Conservation (phyloP, 1,139 yeast genomes). For the Suhomyces bribrorum region DNA sequence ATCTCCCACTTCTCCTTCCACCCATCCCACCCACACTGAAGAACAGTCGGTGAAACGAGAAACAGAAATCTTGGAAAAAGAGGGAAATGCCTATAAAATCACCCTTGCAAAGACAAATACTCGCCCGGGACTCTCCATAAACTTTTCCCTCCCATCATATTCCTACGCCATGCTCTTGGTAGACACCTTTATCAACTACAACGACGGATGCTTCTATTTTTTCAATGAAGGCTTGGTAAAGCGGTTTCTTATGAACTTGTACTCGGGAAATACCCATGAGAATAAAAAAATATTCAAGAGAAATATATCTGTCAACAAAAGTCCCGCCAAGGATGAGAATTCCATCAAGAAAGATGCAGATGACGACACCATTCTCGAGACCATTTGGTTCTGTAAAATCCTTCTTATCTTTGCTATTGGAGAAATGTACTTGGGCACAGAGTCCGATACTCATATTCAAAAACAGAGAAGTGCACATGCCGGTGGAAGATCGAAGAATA, state of each 20-base stretch:
- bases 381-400: slow-evolving; percentile 80
- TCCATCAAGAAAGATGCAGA: slow-evolving; percentile 45
- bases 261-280: slow-evolving; percentile 47
- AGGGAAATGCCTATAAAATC: slow-evolving; percentile 72
- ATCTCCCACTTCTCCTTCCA: slow-evolving; percentile 12
- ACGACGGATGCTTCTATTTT: slow-evolving; percentile 84
- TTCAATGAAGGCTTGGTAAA: slow-evolving; percentile 80
- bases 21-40: neutral
- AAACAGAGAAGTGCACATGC: slow-evolving; percentile 12
- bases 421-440: slow-evolving; percentile 81
- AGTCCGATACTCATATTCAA: slow-evolving; percentile 45
- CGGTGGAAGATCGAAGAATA: slow-evolving; percentile 14
- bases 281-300: slow-evolving; percentile 43
- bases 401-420: slow-evolving; percentile 78
- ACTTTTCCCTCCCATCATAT: slow-evolving; percentile 72
- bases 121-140: slow-evolving; percentile 65
- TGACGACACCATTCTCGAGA: slow-evolving; percentile 64
- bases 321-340: slow-evolving; percentile 44
- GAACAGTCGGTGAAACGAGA: slow-evolving; percentile 27
- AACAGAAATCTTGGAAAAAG: slow-evolving; percentile 59
- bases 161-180: slow-evolving; percentile 74
- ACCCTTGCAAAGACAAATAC: slow-evolving; percentile 68
- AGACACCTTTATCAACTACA: slow-evolving; percentile 74
- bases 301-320: slow-evolving; percentile 26
- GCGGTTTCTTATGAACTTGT: slow-evolving; percentile 60